A percentile compares a stretch with the other conserved stretches of the same genome.
Conservation (phyloP, 2,329 filamentous ascomycete species). For the Phyllosticta citribraziliensis region DNA sequence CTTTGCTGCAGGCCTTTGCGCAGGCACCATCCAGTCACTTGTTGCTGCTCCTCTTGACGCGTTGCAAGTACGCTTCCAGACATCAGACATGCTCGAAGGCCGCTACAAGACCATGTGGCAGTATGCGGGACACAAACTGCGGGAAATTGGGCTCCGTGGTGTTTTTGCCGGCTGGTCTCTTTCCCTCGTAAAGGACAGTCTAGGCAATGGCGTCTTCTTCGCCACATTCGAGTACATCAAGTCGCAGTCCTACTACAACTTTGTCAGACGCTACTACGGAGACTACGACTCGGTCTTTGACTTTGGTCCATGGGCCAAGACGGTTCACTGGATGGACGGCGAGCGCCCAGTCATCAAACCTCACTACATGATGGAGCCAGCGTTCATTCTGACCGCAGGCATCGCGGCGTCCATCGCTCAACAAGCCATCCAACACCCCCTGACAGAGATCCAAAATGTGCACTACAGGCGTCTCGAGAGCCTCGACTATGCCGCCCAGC, state of each 20-base stretch:
- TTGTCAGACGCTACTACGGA: slow-evolving; percentile 62
- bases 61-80: slow-evolving; percentile 63
- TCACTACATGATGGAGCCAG: slow-evolving; percentile 65
- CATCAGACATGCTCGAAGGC: slow-evolving; percentile 48
- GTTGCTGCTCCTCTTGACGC: slow-evolving; percentile 67
- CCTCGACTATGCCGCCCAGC: slow-evolving; percentile 52
- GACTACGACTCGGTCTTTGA: slow-evolving; percentile 2
- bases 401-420: slow-evolving; percentile 58
- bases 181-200: slow-evolving; percentile 57
- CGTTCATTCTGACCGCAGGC: slow-evolving; percentile 60
- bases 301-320: slow-evolving; percentile 12
- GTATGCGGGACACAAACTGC: slow-evolving; percentile 56
- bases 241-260: slow-evolving; percentile 61
- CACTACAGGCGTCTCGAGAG: slow-evolving; percentile 66
- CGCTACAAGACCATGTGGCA: slow-evolving; percentile 61
- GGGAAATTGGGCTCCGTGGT: slow-evolving; percentile 61
- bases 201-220: slow-evolving; percentile 65
- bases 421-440: slow-evolving; percentile 60
- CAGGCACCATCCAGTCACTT: slow-evolving; percentile 59
- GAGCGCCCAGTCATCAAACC: slow-evolving; percentile 51
- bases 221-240: slow-evolving; percentile 68
- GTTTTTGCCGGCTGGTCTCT: slow-evolving; percentile 66
- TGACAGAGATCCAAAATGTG: slow-evolving; percentile 60
- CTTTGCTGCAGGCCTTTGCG: slow-evolving; percentile 60
- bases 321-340: slow-evolving; percentile 11